A percentile compares a stretch with the other conserved stretches of the same genome.
These are phyloP conservation scores for Albugo laibachii DNA, from an alignment of 352 stramenopile genomes.

Conservation along the genomic window DNA sequence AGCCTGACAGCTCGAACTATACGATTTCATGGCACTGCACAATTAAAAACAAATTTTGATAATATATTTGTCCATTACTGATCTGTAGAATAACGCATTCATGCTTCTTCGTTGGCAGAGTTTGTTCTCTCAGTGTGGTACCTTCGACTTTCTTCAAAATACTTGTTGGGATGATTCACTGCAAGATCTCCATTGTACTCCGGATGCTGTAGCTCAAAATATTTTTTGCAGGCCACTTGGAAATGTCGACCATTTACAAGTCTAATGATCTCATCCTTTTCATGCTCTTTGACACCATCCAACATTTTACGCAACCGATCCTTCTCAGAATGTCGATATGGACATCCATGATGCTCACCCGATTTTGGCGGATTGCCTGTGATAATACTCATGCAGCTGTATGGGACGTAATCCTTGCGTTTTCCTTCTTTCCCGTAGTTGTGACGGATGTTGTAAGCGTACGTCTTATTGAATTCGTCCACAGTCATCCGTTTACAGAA, in stretches of 20 bases:
- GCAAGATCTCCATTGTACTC: slow-evolving; percentile 49
- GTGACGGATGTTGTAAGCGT: slow-evolving; percentile 97
- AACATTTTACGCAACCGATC: slow-evolving; percentile 83
- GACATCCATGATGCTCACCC: slow-evolving; percentile 95
- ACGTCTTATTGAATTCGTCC: slow-evolving; percentile 97
- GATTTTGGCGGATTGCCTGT: slow-evolving; percentile 83
- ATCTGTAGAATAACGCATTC: too few relatives aligned
- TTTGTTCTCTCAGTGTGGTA: slow-evolving; percentile 81
- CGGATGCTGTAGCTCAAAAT: slow-evolving; percentile 91
- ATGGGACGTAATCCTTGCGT: slow-evolving; percentile 91
- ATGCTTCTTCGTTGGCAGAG: slow-evolving; percentile 25
- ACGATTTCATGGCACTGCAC: too few relatives aligned
- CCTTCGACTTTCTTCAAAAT: slow-evolving; percentile 90
- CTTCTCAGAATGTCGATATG: slow-evolving; percentile 92
- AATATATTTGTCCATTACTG: too few relatives aligned
- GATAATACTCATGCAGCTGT: slow-evolving; percentile 96
- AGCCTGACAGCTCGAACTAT: too few relatives aligned
- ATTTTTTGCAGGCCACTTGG: slow-evolving; percentile 94
- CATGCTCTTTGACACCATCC: slow-evolving; percentile 36
- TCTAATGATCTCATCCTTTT: slow-evolving; percentile 86
- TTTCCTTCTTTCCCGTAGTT: slow-evolving; percentile 99
- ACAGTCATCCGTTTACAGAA: slow-evolving; percentile 89
- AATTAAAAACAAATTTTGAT: too few relatives aligned
- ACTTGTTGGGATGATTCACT: slow-evolving; percentile 98
- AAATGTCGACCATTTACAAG: slow-evolving; percentile 87